Percentiles rank a stretch among this genome's conserved stretches.
These are phyloP conservation scores for Xylaria sp. DNA, from an alignment of 2,329 filamentous ascomycete genomes.

Conservation along the genomic window DNA sequence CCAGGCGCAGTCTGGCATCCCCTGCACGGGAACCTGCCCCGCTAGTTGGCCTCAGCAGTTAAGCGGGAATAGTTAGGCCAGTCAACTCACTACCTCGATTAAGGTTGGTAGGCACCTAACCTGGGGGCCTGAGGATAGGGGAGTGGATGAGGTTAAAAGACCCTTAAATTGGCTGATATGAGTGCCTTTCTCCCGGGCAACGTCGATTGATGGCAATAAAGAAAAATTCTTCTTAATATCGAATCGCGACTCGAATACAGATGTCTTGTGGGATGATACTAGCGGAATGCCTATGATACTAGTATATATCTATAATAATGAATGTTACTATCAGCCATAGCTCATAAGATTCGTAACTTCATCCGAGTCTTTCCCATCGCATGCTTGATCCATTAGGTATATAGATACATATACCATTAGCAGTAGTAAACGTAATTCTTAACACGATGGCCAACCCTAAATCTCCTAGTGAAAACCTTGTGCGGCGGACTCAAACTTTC, in stretches of 20 bases:
- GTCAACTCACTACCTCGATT: not conserved
- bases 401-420: slow-evolving; percentile 21
- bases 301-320: slow-evolving; percentile 21
- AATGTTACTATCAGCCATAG: slow-evolving; percentile 14
- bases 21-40: slow-evolving; percentile 53
- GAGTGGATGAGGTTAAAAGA: slow-evolving; percentile 26
- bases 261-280: not conserved
- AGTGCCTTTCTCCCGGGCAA: not conserved
- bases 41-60: slow-evolving; percentile 54
- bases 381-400: not conserved
- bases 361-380: slow-evolving; percentile 3
- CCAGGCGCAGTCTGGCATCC: slow-evolving; percentile 50
- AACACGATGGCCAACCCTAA: slow-evolving; percentile 6
- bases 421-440: slow-evolving; percentile 11
- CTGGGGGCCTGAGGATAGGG: too few relatives aligned
- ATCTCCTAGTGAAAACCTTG: slow-evolving; percentile 16
- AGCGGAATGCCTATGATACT: not conserved
- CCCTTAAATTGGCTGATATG: not conserved
- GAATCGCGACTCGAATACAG: not conserved
- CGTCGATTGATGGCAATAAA: not conserved
- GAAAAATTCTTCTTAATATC: not conserved
- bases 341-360: slow-evolving; percentile 27
- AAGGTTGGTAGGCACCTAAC: not conserved
- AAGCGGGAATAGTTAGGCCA: slow-evolving; percentile 43
- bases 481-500: slow-evolving; percentile 14